Evolutionary conservation across 2,329 filamentous ascomycete genomes (phyloP).

Genomic region (Raffaelea deltoideospora): DNA sequence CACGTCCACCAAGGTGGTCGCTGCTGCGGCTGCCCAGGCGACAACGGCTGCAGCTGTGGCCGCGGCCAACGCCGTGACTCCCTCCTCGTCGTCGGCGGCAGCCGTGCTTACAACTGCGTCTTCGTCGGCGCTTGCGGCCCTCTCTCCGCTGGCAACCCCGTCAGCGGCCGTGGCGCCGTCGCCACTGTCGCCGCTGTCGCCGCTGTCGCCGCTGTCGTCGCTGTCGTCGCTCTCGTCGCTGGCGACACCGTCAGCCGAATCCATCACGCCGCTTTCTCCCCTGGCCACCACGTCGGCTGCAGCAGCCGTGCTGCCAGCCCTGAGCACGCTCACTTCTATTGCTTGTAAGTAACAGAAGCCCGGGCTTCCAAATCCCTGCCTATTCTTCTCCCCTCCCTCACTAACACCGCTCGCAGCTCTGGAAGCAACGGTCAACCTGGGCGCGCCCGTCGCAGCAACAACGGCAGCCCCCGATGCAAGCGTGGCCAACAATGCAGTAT

Average conservation of each 20-base stretch:
- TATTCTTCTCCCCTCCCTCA: too few relatives aligned
- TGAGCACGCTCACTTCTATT: neutral
- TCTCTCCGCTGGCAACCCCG: neutral
- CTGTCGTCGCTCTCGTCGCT: neutral
- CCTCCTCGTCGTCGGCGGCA: neutral
- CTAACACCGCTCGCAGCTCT: slow-evolving; percentile 6
- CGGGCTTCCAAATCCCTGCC: too few relatives aligned
- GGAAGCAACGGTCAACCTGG: slow-evolving; percentile 14
- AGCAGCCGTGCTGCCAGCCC: neutral
- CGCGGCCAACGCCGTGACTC: neutral
- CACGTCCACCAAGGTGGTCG: slow-evolving; percentile 5
- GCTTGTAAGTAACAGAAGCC: neutral
- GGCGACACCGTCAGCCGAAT: neutral
- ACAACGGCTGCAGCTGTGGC: slow-evolving; percentile 5
- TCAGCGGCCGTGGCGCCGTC: slow-evolving; percentile 2
- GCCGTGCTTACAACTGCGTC: neutral
- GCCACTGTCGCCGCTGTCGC: neutral
- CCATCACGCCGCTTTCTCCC: neutral
- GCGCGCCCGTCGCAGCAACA: slow-evolving; percentile 12
- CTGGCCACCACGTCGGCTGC: neutral
- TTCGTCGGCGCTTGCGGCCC: neutral
- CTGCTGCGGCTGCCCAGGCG: neutral
- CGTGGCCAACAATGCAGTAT: slow-evolving; percentile 13
- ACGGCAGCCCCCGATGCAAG: slow-evolving; percentile 11
- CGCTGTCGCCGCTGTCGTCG: neutral